phyloP scores from a whole-genome alignment of 768 basidiomycete species.

The Sistotremastrum suecicum region DNA sequence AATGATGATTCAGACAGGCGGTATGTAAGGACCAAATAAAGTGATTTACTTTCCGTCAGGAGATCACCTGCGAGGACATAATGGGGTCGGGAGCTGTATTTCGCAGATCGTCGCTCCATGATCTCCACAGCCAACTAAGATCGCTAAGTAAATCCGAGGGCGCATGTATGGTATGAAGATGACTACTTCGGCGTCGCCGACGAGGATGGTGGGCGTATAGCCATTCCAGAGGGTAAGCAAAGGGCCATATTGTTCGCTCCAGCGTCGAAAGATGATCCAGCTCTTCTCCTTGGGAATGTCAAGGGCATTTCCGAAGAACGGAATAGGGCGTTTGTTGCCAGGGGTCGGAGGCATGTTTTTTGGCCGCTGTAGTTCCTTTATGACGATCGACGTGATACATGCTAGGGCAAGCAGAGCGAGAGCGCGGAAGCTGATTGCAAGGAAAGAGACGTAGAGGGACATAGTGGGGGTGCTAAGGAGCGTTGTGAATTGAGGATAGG shows the following conservation, averaged over 20 bases:
- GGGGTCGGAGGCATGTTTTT: constrained; percentile 7
- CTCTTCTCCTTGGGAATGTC: constrained; percentile 8
- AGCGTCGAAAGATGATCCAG: constrained; percentile 8
- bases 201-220: constrained; percentile 9
- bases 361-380: constrained; percentile 3
- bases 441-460: too few species aligned
- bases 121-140: constrained; percentile 5
- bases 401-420: too few species aligned
- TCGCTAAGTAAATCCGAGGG: background rate
- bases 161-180: background rate
- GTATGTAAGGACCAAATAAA: background rate
- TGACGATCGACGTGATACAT: background rate
- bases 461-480: too few species aligned
- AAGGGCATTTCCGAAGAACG: constrained; percentile 5
- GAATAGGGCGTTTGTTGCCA: constrained; percentile 5
- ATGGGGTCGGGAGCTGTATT: constrained; percentile 10
- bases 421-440: too few species aligned
- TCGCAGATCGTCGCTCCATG: constrained; percentile 9
- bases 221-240: constrained; percentile 10
- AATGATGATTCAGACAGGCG: background rate
- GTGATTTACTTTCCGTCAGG: constrained; percentile 6
- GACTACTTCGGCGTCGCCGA: constrained; percentile 1
- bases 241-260: constrained; percentile 8
- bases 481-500: too few species aligned
- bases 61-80: constrained; percentile 11